phyloP scores from a whole-genome alignment of 345 rosid species.

The Rhodamnia rubescens region DNA sequence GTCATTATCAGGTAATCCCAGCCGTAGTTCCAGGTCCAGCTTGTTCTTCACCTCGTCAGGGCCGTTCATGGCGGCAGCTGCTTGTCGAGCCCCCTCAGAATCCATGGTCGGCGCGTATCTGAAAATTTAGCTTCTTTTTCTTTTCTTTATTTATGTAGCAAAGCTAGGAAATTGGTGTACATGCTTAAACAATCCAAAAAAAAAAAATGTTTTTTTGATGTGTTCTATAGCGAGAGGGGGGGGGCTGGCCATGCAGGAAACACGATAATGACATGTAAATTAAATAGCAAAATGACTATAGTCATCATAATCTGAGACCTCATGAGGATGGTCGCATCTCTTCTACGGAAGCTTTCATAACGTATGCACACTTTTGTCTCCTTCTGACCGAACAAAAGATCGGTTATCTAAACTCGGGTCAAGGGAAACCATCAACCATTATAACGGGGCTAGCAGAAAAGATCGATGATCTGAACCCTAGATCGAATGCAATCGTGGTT shows the following conservation, averaged over 20 bases:
- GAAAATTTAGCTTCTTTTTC: not conserved
- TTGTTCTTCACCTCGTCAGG: not conserved
- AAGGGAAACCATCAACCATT: not conserved
- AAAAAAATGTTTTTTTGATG: not conserved
- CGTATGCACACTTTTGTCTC: not conserved
- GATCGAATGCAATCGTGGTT: not conserved
- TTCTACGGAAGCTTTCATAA: not conserved
- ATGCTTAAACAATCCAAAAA: not conserved
- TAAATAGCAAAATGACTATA: not conserved
- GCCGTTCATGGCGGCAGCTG: not conserved
- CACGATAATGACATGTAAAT: not conserved
- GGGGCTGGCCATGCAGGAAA: not conserved
- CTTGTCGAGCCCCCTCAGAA: not conserved
- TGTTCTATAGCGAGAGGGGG: not conserved
- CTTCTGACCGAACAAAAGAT: not conserved
- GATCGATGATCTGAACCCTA: not conserved
- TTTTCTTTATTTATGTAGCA: not conserved
- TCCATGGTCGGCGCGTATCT: not conserved
- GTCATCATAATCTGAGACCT: not conserved
- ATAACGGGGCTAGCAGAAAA: not conserved
- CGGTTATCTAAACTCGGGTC: not conserved
- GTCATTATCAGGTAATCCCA: not conserved
- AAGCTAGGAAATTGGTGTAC: not conserved
- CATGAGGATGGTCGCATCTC: not conserved
- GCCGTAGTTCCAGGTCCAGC: not conserved